These are phyloP conservation scores for Paramyrothecium roridum DNA, from an alignment of 2,329 filamentous ascomycete species.

Conservation along the genomic window DNA sequence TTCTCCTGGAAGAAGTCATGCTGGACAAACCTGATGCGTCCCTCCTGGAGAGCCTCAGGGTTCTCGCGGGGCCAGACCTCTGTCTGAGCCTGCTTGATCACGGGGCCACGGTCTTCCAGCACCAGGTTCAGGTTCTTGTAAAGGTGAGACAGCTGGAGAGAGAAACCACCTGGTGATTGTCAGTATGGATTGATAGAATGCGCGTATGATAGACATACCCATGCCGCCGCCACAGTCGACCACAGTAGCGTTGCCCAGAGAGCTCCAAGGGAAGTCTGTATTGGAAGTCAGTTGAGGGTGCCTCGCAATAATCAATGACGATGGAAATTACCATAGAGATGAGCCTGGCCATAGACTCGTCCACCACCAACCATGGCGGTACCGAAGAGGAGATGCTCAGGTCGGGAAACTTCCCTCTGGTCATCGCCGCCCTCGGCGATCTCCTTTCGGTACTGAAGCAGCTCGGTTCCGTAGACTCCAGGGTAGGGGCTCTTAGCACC, in stretches of 20 bases:
- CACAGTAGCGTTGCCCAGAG: neutral
- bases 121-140: constrained; percentile 30
- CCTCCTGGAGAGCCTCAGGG: constrained; percentile 1
- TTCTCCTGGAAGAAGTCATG: constrained; percentile 30
- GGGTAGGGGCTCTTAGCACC: constrained; percentile 15
- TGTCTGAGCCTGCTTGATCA: constrained; percentile 17
- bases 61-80: constrained; percentile 27
- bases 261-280: constrained; percentile 29
- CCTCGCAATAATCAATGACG: neutral
- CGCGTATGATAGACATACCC: neutral
- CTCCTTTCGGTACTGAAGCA: constrained; percentile 1
- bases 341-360: constrained; percentile 1
- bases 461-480: constrained; percentile 15
- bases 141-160: constrained; percentile 17
- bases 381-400: constrained; percentile 1
- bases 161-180: constrained; percentile 20
- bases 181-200: neutral
- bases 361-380: constrained; percentile 3
- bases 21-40: constrained; percentile 15
- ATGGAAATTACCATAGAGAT: constrained; percentile 1
- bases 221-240: constrained; percentile 8
- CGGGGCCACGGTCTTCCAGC: constrained; percentile 28
- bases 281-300: neutral
- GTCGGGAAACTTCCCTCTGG: constrained; percentile 7
- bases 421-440: constrained; percentile 5